phyloP scores from a whole-genome alignment of 805 yeast genomes.

The Saccharomycopsis babjevae region DNA sequence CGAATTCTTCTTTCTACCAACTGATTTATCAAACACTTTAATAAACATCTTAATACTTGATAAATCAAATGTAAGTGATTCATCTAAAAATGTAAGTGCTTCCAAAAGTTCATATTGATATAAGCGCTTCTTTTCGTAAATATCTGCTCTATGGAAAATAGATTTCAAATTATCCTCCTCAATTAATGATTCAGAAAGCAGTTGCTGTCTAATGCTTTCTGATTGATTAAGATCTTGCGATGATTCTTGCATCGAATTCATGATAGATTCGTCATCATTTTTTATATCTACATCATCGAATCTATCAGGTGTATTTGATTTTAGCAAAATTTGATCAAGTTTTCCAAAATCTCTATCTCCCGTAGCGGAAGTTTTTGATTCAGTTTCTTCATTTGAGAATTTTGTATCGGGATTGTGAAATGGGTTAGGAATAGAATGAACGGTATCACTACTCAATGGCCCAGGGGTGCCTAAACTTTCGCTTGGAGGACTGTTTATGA shows the following conservation, averaged over 20 bases:
- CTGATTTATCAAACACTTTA: slow-evolving; percentile 45
- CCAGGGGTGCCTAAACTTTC: neutral
- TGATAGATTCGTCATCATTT: neutral
- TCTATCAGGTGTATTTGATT: neutral
- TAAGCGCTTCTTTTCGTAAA: neutral
- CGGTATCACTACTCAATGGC: neutral
- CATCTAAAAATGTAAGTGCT: neutral
- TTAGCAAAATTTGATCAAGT: neutral
- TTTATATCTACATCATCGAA: neutral
- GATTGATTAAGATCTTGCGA: neutral
- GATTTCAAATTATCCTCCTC: neutral
- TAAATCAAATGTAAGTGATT: slow-evolving; percentile 40
- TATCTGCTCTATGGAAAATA: neutral
- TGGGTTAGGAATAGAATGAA: neutral
- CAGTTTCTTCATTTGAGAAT: neutral
- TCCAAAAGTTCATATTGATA: neutral
- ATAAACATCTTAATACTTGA: slow-evolving; percentile 55
- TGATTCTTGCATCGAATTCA: neutral
- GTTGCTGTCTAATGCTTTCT: neutral
- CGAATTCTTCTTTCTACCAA: slow-evolving; percentile 25
- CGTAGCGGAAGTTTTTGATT: neutral
- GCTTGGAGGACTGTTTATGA: neutral
- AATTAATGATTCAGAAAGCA: neutral
- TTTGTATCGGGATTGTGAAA: neutral
- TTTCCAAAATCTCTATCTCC: neutral